Percentiles rank a stretch among this genome's conserved stretches.
Conservation (phyloP, 768 basidiomycete species). For the Podaxis sp. region DNA sequence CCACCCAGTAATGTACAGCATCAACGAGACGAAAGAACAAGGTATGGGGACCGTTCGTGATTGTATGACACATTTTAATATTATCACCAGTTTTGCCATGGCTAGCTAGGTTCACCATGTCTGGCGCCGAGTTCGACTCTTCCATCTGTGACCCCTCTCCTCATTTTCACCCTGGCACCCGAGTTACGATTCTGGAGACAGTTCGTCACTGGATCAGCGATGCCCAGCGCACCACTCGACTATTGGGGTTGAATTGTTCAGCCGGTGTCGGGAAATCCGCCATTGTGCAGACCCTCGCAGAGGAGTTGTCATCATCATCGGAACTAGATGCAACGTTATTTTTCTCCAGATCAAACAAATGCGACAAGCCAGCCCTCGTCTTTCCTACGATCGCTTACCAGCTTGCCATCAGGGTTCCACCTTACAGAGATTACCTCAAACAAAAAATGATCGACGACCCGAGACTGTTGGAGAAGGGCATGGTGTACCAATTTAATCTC, state of each 20-base stretch:
- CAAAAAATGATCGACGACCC: background rate
- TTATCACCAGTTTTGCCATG: background rate
- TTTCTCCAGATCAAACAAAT: background rate
- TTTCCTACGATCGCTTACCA: background rate
- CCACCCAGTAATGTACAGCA: background rate
- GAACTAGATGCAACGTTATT: background rate
- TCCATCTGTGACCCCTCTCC: background rate
- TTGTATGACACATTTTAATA: background rate
- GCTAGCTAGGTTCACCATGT: background rate
- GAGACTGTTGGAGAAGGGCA: conserved; percentile 1
- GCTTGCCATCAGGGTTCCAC: background rate
- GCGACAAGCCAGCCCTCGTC: background rate
- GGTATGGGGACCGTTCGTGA: background rate
- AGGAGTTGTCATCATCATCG: background rate
- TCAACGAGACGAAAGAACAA: background rate
- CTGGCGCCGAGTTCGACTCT: background rate
- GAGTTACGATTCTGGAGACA: background rate
- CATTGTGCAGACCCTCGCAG: background rate
- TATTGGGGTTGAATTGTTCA: background rate
- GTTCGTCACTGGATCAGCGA: background rate
- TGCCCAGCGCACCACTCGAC: background rate
- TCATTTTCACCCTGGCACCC: background rate
- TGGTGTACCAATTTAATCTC: background rate
- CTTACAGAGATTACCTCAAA: background rate
- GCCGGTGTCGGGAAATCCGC: conserved; percentile 5